Evolutionary conservation across 164 flowering plant species (phyloP).

Genomic region (Cinnamomum micranthum): DNA sequence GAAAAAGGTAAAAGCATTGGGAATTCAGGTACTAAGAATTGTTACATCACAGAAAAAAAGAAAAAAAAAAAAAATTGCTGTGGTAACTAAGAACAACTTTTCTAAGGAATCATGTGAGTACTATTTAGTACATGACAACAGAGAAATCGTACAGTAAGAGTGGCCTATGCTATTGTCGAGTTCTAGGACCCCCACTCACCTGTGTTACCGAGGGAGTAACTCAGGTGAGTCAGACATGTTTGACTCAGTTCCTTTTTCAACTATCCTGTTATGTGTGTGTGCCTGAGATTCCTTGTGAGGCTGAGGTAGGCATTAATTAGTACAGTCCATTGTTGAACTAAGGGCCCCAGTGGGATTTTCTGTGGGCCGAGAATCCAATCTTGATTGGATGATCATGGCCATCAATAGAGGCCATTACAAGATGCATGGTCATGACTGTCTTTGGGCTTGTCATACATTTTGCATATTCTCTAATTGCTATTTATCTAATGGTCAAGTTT

Average conservation of each 20-base stretch:
- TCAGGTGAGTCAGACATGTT: background rate
- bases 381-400: background rate
- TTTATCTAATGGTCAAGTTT: background rate
- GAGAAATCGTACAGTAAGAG: background rate
- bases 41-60: background rate
- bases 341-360: background rate
- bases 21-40: background rate
- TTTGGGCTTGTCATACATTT: no score
- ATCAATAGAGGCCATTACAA: no score
- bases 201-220: background rate
- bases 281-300: background rate
- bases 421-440: no score
- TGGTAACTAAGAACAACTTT: background rate
- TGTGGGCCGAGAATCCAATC: background rate
- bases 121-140: background rate
- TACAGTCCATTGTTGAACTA: background rate
- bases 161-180: no score
- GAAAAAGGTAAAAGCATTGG: no score
- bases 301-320: background rate
- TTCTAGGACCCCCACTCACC: no score
- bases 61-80: background rate
- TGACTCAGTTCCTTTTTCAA: no score
- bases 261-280: no score
- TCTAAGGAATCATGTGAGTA: background rate
- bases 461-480: no score